Evolutionary conservation across 139 green algal genomes (phyloP).

Genomic region (Chlorella sp.): DNA sequence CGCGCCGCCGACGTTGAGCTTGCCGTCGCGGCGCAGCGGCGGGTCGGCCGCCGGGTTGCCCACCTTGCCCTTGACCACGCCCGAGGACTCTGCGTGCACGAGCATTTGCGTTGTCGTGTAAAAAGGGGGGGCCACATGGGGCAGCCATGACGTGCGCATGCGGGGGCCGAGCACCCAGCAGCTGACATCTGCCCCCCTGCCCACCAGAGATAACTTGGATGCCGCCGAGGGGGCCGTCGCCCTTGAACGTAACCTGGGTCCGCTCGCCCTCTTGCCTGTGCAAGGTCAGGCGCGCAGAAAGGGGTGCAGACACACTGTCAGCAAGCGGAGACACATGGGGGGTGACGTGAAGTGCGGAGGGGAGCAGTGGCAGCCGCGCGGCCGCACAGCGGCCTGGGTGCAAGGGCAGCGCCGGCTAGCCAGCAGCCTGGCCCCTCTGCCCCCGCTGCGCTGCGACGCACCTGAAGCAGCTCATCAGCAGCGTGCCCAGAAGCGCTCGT

Average conservation of each 20-base stretch:
- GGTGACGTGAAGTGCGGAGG: background rate
- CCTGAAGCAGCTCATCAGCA: slow-evolving; percentile 83
- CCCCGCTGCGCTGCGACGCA: too few species aligned
- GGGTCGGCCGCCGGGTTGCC: slow-evolving; percentile 74
- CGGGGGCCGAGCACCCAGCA: too few species aligned
- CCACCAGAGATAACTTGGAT: slow-evolving; percentile 58
- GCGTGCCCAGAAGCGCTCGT: slow-evolving; percentile 72
- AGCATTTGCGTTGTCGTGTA: too few species aligned
- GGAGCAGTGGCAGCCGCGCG: too few species aligned
- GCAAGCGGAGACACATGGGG: background rate
- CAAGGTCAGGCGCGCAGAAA: too few species aligned
- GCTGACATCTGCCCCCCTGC: slow-evolving; percentile 13
- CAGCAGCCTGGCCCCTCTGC: slow-evolving; percentile 61
- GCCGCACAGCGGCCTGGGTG: background rate
- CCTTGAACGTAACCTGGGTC: slow-evolving; percentile 81
- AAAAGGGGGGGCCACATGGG: too few species aligned
- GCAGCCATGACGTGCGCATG: too few species aligned
- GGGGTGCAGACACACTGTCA: background rate
- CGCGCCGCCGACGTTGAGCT: slow-evolving; percentile 78
- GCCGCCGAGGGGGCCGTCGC: slow-evolving; percentile 70
- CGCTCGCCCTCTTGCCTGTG: background rate
- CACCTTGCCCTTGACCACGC: slow-evolving; percentile 75
- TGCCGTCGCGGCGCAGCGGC: slow-evolving; percentile 79
- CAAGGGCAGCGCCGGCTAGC: background rate
- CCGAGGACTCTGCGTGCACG: slow-evolving; percentile 53